Evolutionary conservation across 805 yeast species (phyloP).

Genomic region (Blastobotrys chiropterorum): DNA sequence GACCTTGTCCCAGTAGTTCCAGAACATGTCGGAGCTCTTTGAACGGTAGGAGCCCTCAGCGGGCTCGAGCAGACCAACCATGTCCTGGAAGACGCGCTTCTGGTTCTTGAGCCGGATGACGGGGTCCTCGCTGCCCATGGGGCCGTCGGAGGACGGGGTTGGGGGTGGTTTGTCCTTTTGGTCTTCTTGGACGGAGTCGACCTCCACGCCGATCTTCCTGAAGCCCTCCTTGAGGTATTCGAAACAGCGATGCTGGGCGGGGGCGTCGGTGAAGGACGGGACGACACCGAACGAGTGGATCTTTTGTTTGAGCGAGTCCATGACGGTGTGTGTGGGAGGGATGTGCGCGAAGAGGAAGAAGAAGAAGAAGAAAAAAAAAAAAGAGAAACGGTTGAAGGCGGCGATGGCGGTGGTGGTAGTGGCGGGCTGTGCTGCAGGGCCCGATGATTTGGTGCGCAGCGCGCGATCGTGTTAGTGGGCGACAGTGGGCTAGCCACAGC

Average conservation of each 20-base stretch:
- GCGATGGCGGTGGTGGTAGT: no score
- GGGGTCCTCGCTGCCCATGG: slow-evolving; percentile 8
- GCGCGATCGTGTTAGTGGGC: neutral
- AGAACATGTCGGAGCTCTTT: slow-evolving; percentile 27
- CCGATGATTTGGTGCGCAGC: neutral
- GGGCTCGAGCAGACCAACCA: slow-evolving; percentile 18
- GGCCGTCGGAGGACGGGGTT: neutral
- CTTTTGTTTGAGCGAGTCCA: neutral
- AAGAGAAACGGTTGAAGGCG: no score
- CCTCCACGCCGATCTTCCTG: slow-evolving; percentile 15
- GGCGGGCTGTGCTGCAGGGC: neutral
- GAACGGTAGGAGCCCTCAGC: slow-evolving; percentile 17
- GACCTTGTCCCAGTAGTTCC: slow-evolving; percentile 34
- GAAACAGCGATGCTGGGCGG: slow-evolving; percentile 30
- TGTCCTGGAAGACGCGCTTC: slow-evolving; percentile 16
- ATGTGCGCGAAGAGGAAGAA: neutral
- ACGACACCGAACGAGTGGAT: slow-evolving; percentile 22
- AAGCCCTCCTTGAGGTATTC: slow-evolving; percentile 24
- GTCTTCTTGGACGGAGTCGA: slow-evolving; percentile 13
- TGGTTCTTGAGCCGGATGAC: slow-evolving; percentile 17
- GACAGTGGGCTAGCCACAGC: no score
- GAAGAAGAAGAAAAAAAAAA: neutral
- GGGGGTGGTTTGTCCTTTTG: neutral
- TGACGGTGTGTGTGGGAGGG: neutral
- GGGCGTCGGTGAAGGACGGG: slow-evolving; percentile 26